These are phyloP conservation scores for Jamesozyma spencerorum DNA, from an alignment of 805 yeast genomes.

Conservation along the genomic window DNA sequence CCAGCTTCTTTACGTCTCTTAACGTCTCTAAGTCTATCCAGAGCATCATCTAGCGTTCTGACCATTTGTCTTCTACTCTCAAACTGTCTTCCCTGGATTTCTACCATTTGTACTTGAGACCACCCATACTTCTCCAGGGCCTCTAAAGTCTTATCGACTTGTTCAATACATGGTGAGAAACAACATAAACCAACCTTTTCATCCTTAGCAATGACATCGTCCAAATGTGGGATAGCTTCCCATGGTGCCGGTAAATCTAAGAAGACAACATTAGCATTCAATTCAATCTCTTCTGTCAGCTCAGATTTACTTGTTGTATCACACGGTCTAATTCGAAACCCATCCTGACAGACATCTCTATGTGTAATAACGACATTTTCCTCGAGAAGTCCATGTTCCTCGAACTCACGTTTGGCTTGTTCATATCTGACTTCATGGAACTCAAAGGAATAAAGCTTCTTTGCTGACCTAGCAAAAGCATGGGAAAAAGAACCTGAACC, in stretches of 20 bases:
- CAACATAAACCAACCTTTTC: slow-evolving; percentile 72
- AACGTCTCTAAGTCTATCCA: slow-evolving; percentile 71
- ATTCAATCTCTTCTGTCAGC: slow-evolving; percentile 14
- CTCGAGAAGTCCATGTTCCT: slow-evolving; percentile 51
- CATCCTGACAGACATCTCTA: slow-evolving; percentile 85
- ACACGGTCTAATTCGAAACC: slow-evolving; percentile 46
- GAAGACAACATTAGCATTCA: slow-evolving; percentile 70
- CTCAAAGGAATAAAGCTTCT: slow-evolving; percentile 75
- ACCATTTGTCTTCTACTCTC: slow-evolving; percentile 88
- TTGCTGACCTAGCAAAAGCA: slow-evolving; percentile 79
- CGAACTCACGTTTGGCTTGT: slow-evolving; percentile 73
- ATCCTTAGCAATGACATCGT: slow-evolving; percentile 43
- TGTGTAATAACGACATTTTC: slow-evolving; percentile 63
- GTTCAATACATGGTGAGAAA: slow-evolving; percentile 96
- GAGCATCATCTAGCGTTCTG: slow-evolving; percentile 67
- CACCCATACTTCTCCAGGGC: slow-evolving; percentile 70
- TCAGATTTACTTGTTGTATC: slow-evolving; percentile 25
- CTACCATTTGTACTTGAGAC: slow-evolving; percentile 85
- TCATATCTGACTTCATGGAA: slow-evolving; percentile 77
- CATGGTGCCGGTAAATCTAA: slow-evolving; percentile 95
- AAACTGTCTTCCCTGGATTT: slow-evolving; percentile 74
- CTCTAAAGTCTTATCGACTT: slow-evolving; percentile 78
- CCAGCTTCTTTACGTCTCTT: slow-evolving; percentile 62
- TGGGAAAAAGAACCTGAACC: slow-evolving; percentile 96
- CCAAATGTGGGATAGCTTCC: slow-evolving; percentile 79